A percentile compares a stretch with the other conserved stretches of the same genome.
Evolutionary conservation across 345 rosid species (phyloP).

Genomic region (Populus simonii): DNA sequence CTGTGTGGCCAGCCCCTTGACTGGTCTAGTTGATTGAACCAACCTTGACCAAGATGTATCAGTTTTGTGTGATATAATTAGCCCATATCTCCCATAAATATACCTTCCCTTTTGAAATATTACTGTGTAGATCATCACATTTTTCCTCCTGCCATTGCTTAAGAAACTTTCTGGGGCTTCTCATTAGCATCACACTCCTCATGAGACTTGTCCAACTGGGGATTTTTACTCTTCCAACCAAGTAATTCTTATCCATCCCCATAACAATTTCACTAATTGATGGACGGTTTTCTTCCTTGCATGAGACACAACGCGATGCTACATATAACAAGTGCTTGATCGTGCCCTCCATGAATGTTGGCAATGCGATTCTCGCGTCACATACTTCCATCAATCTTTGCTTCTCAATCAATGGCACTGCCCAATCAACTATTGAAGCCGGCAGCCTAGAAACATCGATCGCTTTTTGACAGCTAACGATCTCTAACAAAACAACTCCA

Average conservation of each 20-base stretch:
- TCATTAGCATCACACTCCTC: slow-evolving; percentile 32
- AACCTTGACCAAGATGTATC: not conserved
- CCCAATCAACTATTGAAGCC: slow-evolving; percentile 67
- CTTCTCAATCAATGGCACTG: slow-evolving; percentile 40
- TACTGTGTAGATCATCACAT: slow-evolving; percentile 3
- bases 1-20: not conserved
- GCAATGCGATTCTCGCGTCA: slow-evolving; percentile 39
- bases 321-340: slow-evolving; percentile 38
- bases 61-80: not conserved
- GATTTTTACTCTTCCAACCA: slow-evolving; percentile 31
- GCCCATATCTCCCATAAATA: slow-evolving; percentile 35
- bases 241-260: slow-evolving; percentile 33
- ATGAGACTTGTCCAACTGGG: slow-evolving; percentile 42
- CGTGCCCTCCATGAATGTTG: slow-evolving; percentile 25
- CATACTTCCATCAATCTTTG: slow-evolving; percentile 33
- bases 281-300: slow-evolving; percentile 44
- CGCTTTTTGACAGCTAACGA: slow-evolving; percentile 58
- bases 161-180: slow-evolving; percentile 25
- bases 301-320: slow-evolving; percentile 56
- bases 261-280: slow-evolving; percentile 40
- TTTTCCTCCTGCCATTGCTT: not conserved
- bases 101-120: slow-evolving; percentile 22
- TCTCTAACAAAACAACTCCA: slow-evolving; percentile 69
- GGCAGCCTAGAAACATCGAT: slow-evolving; percentile 50
- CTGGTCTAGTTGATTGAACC: not conserved